Conservation (phyloP, 352 stramenopile species). For the Phytophthora podocarpi region DNA sequence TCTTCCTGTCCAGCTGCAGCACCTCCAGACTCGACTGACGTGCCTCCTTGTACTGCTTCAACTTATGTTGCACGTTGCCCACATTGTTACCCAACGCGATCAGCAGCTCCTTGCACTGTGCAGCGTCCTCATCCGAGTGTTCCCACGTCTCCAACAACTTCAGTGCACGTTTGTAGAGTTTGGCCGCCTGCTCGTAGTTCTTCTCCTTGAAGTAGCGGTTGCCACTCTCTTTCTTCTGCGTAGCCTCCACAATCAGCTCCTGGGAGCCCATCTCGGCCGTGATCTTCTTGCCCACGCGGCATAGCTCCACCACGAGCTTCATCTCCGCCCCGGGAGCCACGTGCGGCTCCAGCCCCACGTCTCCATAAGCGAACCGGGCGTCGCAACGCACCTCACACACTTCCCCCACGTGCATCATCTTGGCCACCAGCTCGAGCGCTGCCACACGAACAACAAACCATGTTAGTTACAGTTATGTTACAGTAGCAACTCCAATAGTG, state of each 20-base stretch:
- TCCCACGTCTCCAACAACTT: slow-evolving; percentile 84
- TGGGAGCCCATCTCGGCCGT: slow-evolving; percentile 75
- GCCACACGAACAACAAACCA: not conserved
- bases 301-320: slow-evolving; percentile 64
- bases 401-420: slow-evolving; percentile 83
- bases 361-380: slow-evolving; percentile 73
- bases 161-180: slow-evolving; percentile 84
- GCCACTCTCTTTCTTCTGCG: slow-evolving; percentile 85
- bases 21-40: slow-evolving; percentile 81
- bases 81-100: slow-evolving; percentile 85
- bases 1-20: slow-evolving; percentile 69
- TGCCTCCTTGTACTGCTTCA: slow-evolving; percentile 77
- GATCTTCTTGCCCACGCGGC: slow-evolving; percentile 67
- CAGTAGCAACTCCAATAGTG: too few species aligned
- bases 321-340: slow-evolving; percentile 54
- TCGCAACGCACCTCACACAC: slow-evolving; percentile 76
- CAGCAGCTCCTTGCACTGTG: slow-evolving; percentile 75
- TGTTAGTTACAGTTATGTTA: not conserved
- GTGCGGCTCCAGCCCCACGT: slow-evolving; percentile 57
- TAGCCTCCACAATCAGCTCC: slow-evolving; percentile 76
- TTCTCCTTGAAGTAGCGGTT: slow-evolving; percentile 83
- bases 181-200: slow-evolving; percentile 85
- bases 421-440: slow-evolving; percentile 78
- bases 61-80: slow-evolving; percentile 79
- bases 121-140: slow-evolving; percentile 51